These are phyloP conservation scores for Magnolia kwangsiensis DNA, from an alignment of 164 flowering plant species.

Conservation along the genomic window DNA sequence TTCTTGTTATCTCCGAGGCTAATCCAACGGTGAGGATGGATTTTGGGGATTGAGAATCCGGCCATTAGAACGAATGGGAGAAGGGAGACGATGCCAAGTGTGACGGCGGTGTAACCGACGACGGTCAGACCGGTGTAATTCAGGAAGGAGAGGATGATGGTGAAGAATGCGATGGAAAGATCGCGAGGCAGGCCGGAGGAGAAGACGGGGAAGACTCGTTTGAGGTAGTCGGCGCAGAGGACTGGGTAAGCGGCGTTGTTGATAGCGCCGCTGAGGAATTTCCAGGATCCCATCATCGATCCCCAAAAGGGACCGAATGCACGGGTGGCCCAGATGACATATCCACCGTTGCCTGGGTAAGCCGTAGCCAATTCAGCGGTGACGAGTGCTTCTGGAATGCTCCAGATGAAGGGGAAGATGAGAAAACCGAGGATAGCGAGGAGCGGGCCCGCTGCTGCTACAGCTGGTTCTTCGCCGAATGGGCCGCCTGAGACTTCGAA, in stretches of 20 bases:
- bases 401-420: conserved; percentile 90
- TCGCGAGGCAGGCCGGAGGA: conserved; percentile 43
- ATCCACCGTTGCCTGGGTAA: conserved; percentile 84
- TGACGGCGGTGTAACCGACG: conserved; percentile 68
- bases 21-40: conserved; percentile 53
- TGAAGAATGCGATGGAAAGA: conserved; percentile 39
- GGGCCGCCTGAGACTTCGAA: conserved; percentile 96
- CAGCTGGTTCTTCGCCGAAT: conserved; percentile 78
- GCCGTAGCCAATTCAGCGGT: conserved; percentile 88
- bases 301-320: conserved; percentile 91
- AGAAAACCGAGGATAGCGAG: conserved; percentile 72
- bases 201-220: conserved; percentile 47
- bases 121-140: conserved; percentile 71
- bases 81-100: conserved; percentile 54
- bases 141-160: conserved; percentile 46
- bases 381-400: conserved; percentile 78
- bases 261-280: conserved; percentile 71
- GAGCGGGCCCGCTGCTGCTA: conserved; percentile 80
- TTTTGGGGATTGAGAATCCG: conserved; percentile 53
- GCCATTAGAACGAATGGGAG: conserved; percentile 65
- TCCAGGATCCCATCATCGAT: conserved; percentile 73
- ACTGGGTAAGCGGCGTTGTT: conserved; percentile 80
- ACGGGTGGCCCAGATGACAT: conserved; percentile 66
- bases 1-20: conserved; percentile 43
- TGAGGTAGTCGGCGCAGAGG: conserved; percentile 59